Base-by-base conservation (phyloP, 768 basidiomycete species). In the Gloeopeniophorella convolvens region DNA sequence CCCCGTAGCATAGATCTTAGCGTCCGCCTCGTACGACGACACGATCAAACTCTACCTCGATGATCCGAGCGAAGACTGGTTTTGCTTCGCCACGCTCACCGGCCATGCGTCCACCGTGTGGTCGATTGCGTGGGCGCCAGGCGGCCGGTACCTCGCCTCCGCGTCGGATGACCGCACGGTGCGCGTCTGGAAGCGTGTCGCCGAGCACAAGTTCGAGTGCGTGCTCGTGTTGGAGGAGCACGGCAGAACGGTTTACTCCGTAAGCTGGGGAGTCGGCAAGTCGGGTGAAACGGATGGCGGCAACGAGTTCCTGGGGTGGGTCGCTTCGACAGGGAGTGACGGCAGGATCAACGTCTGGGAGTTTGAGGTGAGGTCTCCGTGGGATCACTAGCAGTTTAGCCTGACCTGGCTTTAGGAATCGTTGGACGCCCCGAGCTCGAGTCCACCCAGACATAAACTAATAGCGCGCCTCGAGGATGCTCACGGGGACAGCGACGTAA, bases 11-110 rank as follows among this genome's bases (percentile, higher is more conserved):
- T 67, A 95, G 89, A 90, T 97, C 55, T 82, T 99, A 47, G 95
- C 95, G 23, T 97, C 95, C 2, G 89, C 82, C 3, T 97, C 95
- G 0, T 99, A 98, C 68, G 96, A 99, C 63, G 94, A 97, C 59
- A 91, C 88, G 2, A 86, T 99, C 65, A 91, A 89, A 54, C 79
- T 99, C 24, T 93, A 94, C 67, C 68, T 88, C 46, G 93, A 98
- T 60, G 94, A 97, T 63, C 91, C 91, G 0, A 80, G 80, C 23
- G 90, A 95, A 54, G 96, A 99, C 65, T 98, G 96, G 92, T 89
- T 78, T 60, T 85, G 84, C 61, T 86, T 92, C 56, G 65, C 80
- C 50, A 94, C 92, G 1, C 74, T 97, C 3, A 75, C 75, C 0
- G 89, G 88, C 8, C 92, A 96, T 60, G 60, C 70, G 0, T 89